These are phyloP conservation scores for Phytophthora citricola DNA, from an alignment of 352 stramenopile genomes.

Conservation along the genomic window DNA sequence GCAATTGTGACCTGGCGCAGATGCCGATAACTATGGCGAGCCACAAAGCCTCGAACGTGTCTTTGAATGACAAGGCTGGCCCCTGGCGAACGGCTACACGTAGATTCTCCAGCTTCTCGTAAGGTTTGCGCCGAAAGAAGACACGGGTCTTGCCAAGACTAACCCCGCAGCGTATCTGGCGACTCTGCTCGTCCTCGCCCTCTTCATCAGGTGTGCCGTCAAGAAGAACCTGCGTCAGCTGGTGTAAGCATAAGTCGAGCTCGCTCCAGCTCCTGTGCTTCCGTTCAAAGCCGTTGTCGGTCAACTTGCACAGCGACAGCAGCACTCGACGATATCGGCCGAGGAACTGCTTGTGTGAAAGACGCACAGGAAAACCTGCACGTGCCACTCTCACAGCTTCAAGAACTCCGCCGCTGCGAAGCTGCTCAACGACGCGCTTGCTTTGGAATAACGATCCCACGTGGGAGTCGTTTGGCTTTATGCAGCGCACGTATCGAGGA, in stretches of 20 bases:
- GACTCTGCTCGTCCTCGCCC: conserved; percentile 27
- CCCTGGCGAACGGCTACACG: conserved; percentile 36
- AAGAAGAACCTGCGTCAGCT: conserved; percentile 42
- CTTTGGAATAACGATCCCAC: conserved; percentile 77
- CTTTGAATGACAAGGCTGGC: conserved; percentile 64
- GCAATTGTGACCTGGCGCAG: conserved; percentile 45
- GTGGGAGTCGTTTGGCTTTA: conserved; percentile 98
- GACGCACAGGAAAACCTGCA: conserved; percentile 85
- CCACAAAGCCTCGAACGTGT: conserved; percentile 53
- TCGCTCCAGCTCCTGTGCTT: conserved; percentile 28
- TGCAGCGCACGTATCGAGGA: conserved; percentile 98
- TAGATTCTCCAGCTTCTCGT: conserved; percentile 92
- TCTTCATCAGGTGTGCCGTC: conserved; percentile 13
- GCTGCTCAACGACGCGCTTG: conserved; percentile 79
- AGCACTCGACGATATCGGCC: conserved; percentile 69
- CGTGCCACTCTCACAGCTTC: conserved; percentile 89
- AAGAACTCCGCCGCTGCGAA: conserved; percentile 87
- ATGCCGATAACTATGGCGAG: conserved; percentile 42
- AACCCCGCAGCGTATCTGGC: conserved; percentile 49
- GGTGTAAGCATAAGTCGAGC: conserved; percentile 40
- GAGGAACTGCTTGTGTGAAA: conserved; percentile 83
- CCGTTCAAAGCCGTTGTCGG: conserved; percentile 24
- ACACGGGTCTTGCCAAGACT: conserved; percentile 92
- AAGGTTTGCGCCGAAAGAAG: conserved; percentile 94
- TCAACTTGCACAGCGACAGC: conserved; percentile 39